Percentiles rank a stretch among this genome's conserved stretches.
Evolutionary conservation across 73 alveolate species (phyloP).

Genomic region (Tetrahymena elliotti): DNA sequence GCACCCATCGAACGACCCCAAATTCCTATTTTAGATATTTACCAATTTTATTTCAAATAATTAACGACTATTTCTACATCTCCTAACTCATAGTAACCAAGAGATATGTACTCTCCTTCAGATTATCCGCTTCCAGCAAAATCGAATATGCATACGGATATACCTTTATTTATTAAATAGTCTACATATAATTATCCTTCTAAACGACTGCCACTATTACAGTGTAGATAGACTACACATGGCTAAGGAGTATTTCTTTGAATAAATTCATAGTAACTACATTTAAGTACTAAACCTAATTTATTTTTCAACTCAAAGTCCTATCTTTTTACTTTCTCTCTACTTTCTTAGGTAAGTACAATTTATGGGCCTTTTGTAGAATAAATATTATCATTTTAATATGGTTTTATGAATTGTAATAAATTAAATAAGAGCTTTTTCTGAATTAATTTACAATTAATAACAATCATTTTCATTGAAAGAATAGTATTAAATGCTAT

Average conservation of each 20-base stretch:
- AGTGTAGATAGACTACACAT: slow-evolving; percentile 89
- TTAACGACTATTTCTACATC: slow-evolving; percentile 66
- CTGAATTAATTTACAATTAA: no score
- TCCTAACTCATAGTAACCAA: slow-evolving; percentile 79
- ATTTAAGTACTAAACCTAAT: background rate
- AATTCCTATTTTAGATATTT: slow-evolving; percentile 50
- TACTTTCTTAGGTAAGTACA: background rate
- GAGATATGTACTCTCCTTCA: slow-evolving; percentile 76
- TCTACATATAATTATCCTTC: slow-evolving; percentile 78
- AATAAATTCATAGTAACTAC: background rate
- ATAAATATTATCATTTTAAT: background rate
- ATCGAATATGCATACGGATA: slow-evolving; percentile 68
- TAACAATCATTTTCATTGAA: no score
- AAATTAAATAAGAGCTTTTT: background rate
- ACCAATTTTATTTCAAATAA: slow-evolving; percentile 39
- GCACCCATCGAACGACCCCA: slow-evolving; percentile 97
- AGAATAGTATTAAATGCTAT: background rate
- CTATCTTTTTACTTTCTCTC: background rate
- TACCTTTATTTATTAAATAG: slow-evolving; percentile 58
- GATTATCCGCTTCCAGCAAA: slow-evolving; percentile 76
- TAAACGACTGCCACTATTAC: slow-evolving; percentile 83
- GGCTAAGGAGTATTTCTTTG: slow-evolving; percentile 63
- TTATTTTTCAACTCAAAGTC: background rate
- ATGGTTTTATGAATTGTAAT: background rate
- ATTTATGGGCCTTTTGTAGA: background rate